Evolutionary conservation across 1,284 basidiomycete species (phyloP), one percentile per base, ranked within the genome.

Genomic region (Moniliophthora roreri): DNA sequence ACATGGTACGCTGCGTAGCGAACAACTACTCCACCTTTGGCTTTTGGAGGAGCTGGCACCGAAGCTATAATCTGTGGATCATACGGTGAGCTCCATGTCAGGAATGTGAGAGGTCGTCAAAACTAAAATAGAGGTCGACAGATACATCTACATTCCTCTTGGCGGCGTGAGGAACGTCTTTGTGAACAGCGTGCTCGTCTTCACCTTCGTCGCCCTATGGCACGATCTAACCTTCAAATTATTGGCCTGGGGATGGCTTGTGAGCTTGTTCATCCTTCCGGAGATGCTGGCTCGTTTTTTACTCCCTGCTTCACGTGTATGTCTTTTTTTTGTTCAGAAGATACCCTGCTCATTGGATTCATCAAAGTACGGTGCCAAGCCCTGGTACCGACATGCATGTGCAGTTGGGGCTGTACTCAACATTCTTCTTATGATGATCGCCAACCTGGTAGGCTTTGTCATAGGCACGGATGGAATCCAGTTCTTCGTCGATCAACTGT

Each of bases 181-280:
- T 0, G 57, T 89, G 16, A 86, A 95, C 18, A 93, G 84, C 0
- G 60, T 89, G 5, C 72, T 97, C 16, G 86, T 98, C 26, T 99
- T 99, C 75, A 91, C 95, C 0, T 99, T 99, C 66, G 96, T 98
- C n/a, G 97, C 97, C 0, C 74, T 99, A 13, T 99, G 97, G 97
- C 96, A 99, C 65, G 96, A 98, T 66, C 77, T 99, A 0, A 90
- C 89, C 0, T 88, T 97, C 69, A 82, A 81, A 45, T 78, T 99
- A 5, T 77, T 99, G 0, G 87, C 93, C 0, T 99, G 97, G 97
- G 96, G 96, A 1, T 99, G 96, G 96, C 85, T 98, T 9, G 81
- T 97, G 51, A 91, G 85, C 61, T 64, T 97, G 39, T 98, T 99
- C 68, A 87, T 99, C 54, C 60, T 95, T 1, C 96, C 96, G 0